Percentiles rank a stretch among this genome's conserved stretches.
Evolutionary conservation across 2,329 filamentous ascomycete genomes (phyloP).

Genomic region (Phoma sp.): DNA sequence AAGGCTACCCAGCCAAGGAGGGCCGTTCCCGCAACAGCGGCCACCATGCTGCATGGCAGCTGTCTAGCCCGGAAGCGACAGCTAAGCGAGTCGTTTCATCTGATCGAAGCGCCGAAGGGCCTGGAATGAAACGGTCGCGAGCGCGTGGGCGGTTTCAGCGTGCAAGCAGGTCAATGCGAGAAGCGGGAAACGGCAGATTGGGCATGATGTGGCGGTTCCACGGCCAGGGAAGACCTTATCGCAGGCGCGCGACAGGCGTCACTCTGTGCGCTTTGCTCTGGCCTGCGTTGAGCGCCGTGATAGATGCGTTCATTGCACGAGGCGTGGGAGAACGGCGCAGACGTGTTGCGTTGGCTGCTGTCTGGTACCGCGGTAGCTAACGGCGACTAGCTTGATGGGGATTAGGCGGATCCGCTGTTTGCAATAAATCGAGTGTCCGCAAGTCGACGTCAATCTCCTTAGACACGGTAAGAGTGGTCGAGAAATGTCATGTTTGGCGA

Average conservation of each 20-base stretch:
- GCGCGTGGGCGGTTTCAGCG: slow-evolving; percentile 39
- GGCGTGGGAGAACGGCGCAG: slow-evolving; percentile 3
- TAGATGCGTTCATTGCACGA: neutral
- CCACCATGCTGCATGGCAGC: slow-evolving; percentile 25
- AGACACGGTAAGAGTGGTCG: neutral
- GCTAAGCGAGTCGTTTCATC: slow-evolving; percentile 30
- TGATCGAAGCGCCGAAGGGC: slow-evolving; percentile 36
- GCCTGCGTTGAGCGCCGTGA: neutral
- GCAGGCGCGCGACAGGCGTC: slow-evolving; percentile 9
- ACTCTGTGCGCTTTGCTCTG: slow-evolving; percentile 8
- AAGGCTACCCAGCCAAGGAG: slow-evolving; percentile 24
- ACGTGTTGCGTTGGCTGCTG: slow-evolving; percentile 6
- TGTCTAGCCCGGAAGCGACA: slow-evolving; percentile 20
- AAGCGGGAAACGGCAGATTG: slow-evolving; percentile 17
- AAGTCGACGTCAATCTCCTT: neutral
- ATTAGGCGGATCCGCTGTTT: slow-evolving; percentile 4
- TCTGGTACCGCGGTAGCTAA: slow-evolving; percentile 8
- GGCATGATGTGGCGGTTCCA: neutral
- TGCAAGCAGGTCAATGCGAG: slow-evolving; percentile 34
- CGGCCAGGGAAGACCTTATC: neutral
- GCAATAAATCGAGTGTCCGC: neutral
- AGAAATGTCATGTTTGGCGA: neutral
- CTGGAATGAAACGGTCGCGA: slow-evolving; percentile 44
- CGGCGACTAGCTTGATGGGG: neutral
- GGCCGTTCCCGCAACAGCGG: slow-evolving; percentile 31